A percentile compares a stretch with the other conserved stretches of the same genome.
phyloP scores from a whole-genome alignment of 768 basidiomycete species.

The Kwoniella pini region DNA sequence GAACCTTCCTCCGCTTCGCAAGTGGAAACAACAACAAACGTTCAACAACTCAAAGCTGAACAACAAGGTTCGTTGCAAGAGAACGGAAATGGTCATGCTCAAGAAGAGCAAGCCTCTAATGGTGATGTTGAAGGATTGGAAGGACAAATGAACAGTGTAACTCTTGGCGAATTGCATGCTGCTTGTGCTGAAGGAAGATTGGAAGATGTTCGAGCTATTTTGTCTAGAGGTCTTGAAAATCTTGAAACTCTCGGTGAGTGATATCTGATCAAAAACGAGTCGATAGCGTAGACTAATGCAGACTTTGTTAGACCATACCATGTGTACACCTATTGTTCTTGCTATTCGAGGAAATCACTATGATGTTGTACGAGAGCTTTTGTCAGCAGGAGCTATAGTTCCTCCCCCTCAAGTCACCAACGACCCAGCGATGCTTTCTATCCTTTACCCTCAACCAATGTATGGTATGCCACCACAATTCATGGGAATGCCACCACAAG shows the following conservation, averaged over 20 bases:
- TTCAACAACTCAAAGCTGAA: slow-evolving; percentile 15
- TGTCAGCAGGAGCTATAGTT: slow-evolving; percentile 50
- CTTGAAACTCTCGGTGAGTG: slow-evolving; percentile 51
- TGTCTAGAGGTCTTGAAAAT: slow-evolving; percentile 41
- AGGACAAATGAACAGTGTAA: slow-evolving; percentile 19
- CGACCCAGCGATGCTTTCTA: slow-evolving; percentile 46
- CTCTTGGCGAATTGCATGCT: slow-evolving; percentile 38
- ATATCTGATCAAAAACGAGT: neutral
- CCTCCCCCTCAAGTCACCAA: slow-evolving; percentile 51
- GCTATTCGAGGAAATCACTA: slow-evolving; percentile 50
- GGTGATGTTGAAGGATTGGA: slow-evolving; percentile 13
- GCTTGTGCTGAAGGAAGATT: slow-evolving; percentile 49
- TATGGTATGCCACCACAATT: slow-evolving; percentile 44
- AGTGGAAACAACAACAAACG: neutral
- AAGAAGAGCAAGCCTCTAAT: neutral
- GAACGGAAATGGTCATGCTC: neutral
- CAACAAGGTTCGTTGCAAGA: slow-evolving; percentile 5
- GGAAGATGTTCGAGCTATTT: slow-evolving; percentile 44
- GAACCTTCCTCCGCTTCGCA: slow-evolving; percentile 13
- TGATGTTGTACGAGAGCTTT: slow-evolving; percentile 50
- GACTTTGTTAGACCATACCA: slow-evolving; percentile 24
- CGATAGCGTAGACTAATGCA: neutral
- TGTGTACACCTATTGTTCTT: slow-evolving; percentile 51
- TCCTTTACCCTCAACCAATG: slow-evolving; percentile 49
- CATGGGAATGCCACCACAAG: slow-evolving; percentile 31